Conservation (phyloP, 176 grass and related monocot genomes). For the Lolium perenne region DNA sequence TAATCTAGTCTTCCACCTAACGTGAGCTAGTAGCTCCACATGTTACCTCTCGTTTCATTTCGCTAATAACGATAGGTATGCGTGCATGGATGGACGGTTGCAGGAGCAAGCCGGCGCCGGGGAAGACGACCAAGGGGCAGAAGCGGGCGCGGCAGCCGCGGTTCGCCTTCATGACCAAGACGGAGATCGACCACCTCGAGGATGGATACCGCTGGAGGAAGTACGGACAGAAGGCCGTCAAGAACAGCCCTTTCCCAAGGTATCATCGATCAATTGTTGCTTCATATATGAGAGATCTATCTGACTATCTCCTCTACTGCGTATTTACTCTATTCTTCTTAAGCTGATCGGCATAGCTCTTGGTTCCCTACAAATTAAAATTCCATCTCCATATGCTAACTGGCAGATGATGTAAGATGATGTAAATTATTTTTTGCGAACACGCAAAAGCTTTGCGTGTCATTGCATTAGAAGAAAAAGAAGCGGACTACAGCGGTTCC, state of each 20-base stretch:
- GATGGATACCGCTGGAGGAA: conserved; percentile 89
- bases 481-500: too few relatives aligned
- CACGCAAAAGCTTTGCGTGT: too few relatives aligned
- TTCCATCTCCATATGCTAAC: not conserved
- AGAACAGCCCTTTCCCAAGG: conserved; percentile 85
- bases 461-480: too few relatives aligned
- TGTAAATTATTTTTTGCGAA: not conserved
- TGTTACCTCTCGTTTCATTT: not conserved
- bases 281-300: not conserved
- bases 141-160: conserved; percentile 71
- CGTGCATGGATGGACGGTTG: not conserved
- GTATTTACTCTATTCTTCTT: not conserved
- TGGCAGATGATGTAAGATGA: not conserved
- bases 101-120: conserved; percentile 43
- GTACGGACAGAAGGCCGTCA: conserved; percentile 89
- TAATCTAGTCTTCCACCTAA: not conserved
- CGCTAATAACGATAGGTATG: not conserved
- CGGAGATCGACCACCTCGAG: conserved; percentile 72
- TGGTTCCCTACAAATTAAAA: not conserved
- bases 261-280: conserved; percentile 21
- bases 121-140: conserved; percentile 51
- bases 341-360: not conserved
- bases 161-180: conserved; percentile 91
- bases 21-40: not conserved
- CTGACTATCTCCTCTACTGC: too few relatives aligned